phyloP scores from a whole-genome alignment of 352 stramenopile genomes.

The Phytophthora pini region DNA sequence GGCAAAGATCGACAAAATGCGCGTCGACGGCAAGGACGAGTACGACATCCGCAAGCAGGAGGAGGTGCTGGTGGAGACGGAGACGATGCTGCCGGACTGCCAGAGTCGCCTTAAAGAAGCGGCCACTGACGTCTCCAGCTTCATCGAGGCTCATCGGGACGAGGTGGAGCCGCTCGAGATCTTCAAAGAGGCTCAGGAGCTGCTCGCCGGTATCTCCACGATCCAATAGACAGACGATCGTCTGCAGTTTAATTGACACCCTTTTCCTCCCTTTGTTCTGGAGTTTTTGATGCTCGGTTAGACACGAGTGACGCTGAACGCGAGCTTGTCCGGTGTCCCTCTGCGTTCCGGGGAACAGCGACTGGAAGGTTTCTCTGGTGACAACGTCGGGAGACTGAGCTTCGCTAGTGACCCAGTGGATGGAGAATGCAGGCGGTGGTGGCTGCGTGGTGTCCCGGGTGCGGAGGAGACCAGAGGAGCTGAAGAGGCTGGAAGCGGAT shows the following conservation, averaged over 20 bases:
- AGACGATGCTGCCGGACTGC: conserved; percentile 85
- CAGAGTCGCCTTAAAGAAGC: conserved; percentile 71
- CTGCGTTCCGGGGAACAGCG: conserved; percentile 46
- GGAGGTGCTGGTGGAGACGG: conserved; percentile 81
- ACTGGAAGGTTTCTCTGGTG: conserved; percentile 52
- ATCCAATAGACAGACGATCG: conserved; percentile 34
- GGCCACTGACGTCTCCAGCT: conserved; percentile 56
- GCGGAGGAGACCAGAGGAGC: conserved; percentile 2
- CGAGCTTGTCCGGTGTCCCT: conserved; percentile 11
- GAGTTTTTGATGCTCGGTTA: neutral
- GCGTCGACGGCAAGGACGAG: conserved; percentile 60
- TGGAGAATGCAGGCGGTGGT: conserved; percentile 8
- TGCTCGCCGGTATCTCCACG: conserved; percentile 50
- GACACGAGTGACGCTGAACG: conserved; percentile 26
- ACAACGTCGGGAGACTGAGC: conserved; percentile 63
- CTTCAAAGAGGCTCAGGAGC: conserved; percentile 54
- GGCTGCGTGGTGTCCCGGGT: conserved; percentile 12
- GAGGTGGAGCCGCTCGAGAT: conserved; percentile 49
- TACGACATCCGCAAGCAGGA: conserved; percentile 85
- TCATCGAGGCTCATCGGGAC: conserved; percentile 47
- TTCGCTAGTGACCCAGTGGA: conserved; percentile 23
- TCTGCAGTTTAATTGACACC: conserved; percentile 1
- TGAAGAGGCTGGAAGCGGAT: conserved; percentile 4
- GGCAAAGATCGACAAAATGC: conserved; percentile 73
- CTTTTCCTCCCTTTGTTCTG: neutral